A percentile compares a stretch with the other conserved stretches of the same genome.
phyloP scores from a whole-genome alignment of 495 filamentous ascomycete genomes.

The Durotheca rogersii region DNA sequence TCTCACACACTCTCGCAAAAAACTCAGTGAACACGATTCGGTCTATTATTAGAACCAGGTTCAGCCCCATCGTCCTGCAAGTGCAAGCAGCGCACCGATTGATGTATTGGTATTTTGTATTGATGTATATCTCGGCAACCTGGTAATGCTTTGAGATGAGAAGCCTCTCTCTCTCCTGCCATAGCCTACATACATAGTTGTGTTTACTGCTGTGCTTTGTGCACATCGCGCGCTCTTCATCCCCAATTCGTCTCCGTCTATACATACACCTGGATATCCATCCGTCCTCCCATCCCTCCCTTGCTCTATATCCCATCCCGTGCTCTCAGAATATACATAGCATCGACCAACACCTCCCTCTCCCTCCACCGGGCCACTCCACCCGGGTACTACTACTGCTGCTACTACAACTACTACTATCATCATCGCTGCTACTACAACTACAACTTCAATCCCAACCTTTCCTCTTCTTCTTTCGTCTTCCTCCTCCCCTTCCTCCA shows the following conservation, averaged over 20 bases:
- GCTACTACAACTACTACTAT: conserved; percentile 12
- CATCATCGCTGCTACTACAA: not conserved
- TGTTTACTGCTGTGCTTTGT: conserved; percentile 4
- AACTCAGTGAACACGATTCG: conserved; percentile 40
- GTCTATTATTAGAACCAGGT: conserved; percentile 52
- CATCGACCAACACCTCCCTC: not conserved
- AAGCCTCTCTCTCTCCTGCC: conserved; percentile 28
- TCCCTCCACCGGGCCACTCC: too few relatives aligned
- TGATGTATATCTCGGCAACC: conserved; percentile 26
- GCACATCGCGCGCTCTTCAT: not conserved
- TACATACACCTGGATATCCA: not conserved
- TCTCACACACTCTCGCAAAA: conserved; percentile 24
- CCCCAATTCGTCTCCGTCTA: not conserved
- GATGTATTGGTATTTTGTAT: conserved; percentile 29
- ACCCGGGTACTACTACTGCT: conserved; percentile 3
- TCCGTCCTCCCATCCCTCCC: not conserved
- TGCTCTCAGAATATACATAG: not conserved
- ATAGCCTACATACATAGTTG: conserved; percentile 11
- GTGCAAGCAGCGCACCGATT: conserved; percentile 34
- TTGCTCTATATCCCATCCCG: too few relatives aligned
- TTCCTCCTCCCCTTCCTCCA: conserved; percentile 7
- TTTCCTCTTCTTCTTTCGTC: too few relatives aligned
- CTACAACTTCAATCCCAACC: too few relatives aligned
- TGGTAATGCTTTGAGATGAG: conserved; percentile 10
- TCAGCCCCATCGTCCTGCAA: conserved; percentile 47